phyloP scores from a whole-genome alignment of 768 basidiomycete genomes.

The Naganishia antarctica region DNA sequence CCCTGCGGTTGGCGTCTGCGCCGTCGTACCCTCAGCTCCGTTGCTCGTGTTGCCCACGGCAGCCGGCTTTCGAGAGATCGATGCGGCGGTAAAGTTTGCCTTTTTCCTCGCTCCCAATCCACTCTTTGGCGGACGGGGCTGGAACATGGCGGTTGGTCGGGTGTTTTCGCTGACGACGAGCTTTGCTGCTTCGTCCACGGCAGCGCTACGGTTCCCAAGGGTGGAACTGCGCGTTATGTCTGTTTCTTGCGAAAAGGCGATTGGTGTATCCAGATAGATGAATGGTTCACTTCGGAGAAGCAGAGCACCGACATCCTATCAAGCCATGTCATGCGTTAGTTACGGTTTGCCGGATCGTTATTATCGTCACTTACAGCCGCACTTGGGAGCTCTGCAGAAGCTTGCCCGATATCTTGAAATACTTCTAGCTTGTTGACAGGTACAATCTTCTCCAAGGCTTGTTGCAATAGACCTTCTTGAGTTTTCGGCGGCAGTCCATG shows the following conservation, averaged over 20 bases:
- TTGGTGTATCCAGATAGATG: conserved; percentile 60
- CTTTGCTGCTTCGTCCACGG: conserved; percentile 1
- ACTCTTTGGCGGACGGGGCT: conserved; percentile 18
- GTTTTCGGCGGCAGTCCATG: conserved; percentile 67
- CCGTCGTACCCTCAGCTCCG: neutral
- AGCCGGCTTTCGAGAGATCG: conserved; percentile 21
- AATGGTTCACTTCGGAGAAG: conserved; percentile 69
- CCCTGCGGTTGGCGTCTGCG: neutral
- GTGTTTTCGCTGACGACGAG: neutral
- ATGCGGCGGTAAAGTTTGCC: conserved; percentile 16
- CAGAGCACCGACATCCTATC: conserved; percentile 76
- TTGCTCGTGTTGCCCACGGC: conserved; percentile 15
- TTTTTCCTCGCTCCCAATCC: conserved; percentile 13
- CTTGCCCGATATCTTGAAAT: conserved; percentile 57
- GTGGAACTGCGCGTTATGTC: conserved; percentile 15
- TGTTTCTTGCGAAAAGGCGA: conserved; percentile 54
- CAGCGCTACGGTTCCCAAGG: neutral
- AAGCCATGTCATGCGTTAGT: conserved; percentile 35
- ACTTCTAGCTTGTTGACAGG: conserved; percentile 66
- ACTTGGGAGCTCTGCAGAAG: conserved; percentile 50
- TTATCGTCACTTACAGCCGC: conserved; percentile 48
- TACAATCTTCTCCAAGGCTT: conserved; percentile 73
- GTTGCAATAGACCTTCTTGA: conserved; percentile 88
- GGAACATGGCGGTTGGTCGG: conserved; percentile 16
- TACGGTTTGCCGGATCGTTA: too few relatives aligned